phyloP scores from a whole-genome alignment of 2,329 filamentous ascomycete species.

The Epichloe amarillans region DNA sequence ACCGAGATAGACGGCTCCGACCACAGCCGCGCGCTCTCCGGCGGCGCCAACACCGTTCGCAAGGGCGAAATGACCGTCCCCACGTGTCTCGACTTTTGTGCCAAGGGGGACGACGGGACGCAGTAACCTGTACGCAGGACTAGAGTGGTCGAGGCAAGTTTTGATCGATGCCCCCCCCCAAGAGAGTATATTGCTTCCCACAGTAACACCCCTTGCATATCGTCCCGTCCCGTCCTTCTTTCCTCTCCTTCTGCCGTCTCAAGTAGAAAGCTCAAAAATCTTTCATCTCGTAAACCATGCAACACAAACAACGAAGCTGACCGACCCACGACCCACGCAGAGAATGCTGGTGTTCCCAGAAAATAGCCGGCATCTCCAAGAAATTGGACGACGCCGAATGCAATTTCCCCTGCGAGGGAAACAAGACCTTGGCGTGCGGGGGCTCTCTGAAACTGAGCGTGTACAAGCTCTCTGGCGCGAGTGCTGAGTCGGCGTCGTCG shows the following conservation, averaged over 20 bases:
- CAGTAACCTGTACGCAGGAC: conserved; percentile 36
- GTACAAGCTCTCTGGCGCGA: conserved; percentile 19
- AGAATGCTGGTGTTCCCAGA: conserved; percentile 47
- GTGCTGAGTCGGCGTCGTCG: not conserved
- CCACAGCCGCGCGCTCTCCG: conserved; percentile 31
- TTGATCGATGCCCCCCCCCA: no score
- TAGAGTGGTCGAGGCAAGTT: conserved; percentile 37
- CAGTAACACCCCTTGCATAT: no score
- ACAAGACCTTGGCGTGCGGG: conserved; percentile 38
- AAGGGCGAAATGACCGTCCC: conserved; percentile 37
- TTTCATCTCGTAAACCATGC: no score
- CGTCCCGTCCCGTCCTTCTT: no score
- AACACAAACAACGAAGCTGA: no score
- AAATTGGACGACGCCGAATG: conserved; percentile 35
- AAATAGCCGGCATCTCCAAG: conserved; percentile 31
- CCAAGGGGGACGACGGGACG: conserved; percentile 14
- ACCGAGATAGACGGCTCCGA: conserved; percentile 28
- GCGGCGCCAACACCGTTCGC: conserved; percentile 25
- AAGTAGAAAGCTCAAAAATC: no score
- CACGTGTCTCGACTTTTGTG: conserved; percentile 38
- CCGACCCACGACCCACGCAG: conserved; percentile 15
- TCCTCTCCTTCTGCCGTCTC: no score
- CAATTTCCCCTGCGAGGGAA: conserved; percentile 37
- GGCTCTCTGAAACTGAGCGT: conserved; percentile 36
- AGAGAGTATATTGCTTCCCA: no score